Evolutionary conservation across 768 basidiomycete species (phyloP), one percentile per base, ranked within the genome.

Genomic region (Gloeostereum incarnatum): DNA sequence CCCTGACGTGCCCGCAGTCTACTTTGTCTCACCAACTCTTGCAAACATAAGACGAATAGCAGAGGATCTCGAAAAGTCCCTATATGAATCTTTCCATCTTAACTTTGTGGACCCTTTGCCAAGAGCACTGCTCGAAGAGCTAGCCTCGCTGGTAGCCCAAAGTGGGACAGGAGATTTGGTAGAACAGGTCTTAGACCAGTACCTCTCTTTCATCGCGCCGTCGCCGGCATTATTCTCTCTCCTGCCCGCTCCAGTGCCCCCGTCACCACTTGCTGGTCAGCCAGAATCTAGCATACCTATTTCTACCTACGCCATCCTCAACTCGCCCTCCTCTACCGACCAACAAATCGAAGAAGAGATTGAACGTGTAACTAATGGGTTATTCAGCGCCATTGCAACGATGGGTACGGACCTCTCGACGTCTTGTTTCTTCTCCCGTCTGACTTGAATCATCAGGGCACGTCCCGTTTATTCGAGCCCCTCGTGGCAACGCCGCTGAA

Each of bases 401-500:
- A 71, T 82, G 58, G 89, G 93, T 86, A 45, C 29, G 73, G 58
- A 19, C n/a, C 18, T 25, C 14, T 30, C 3, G 16, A 14, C 29
- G 20, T 3, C 36, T 7, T 40, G 13, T 22, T 19, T 24, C n/a
- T 2, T 6, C 34, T n/a, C 36, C 10, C 41, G 16, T n/a, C 40
- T 40, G 3, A 42, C 18, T 5, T 42, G 22, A 35, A 23, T n/a
- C 18, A 30, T 38, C 39, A 91, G 91, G 87, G 1, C 84, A 89
- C 49, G 84, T 94, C 16, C 96, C 96, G 7, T 85, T 92, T 53
- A 97, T 99, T 42, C 82, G 96, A 22, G 82, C 87, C 41, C 96
- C 96, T 16, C 68, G 83, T 57, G 94, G 94, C 1, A 97, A 98
- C 58, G 96, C 96, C 4, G 96, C 93, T 14, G 96, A 99, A 60